A percentile compares a stretch with the other conserved stretches of the same genome.
Conservation (phyloP, 805 yeast genomes). For the Candida ponderosae region DNA sequence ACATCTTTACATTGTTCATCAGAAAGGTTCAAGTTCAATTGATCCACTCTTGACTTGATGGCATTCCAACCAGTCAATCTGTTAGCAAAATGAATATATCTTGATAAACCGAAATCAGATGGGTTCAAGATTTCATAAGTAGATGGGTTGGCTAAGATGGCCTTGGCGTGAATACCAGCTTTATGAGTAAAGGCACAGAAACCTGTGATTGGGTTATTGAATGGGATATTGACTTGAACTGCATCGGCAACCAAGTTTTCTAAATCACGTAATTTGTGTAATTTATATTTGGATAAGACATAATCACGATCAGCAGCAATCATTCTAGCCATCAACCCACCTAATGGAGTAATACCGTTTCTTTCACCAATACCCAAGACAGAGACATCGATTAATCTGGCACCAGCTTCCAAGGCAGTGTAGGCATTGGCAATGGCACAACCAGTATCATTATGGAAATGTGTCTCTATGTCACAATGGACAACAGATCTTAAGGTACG, state of each 20-base stretch:
- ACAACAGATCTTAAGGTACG: constrained; percentile 91
- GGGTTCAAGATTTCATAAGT: constrained; percentile 97
- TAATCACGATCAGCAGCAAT: constrained; percentile 97
- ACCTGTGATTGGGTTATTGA: constrained; percentile 97
- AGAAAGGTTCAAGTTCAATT: constrained; percentile 78
- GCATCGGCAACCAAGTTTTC: constrained; percentile 96
- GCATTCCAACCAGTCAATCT: constrained; percentile 99
- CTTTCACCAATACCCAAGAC: constrained; percentile 98
- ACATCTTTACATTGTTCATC: constrained; percentile 95
- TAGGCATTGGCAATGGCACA: constrained; percentile 98
- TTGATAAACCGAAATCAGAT: constrained; percentile 87
- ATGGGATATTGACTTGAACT: constrained; percentile 94
- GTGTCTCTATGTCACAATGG: constrained; percentile 95
- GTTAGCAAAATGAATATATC: constrained; percentile 97
- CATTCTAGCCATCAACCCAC: constrained; percentile 99
- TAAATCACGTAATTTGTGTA: constrained; percentile 91
- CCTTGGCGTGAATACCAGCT: constrained; percentile 99
- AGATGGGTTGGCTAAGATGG: constrained; percentile 95
- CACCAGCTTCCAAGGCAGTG: constrained; percentile 97
- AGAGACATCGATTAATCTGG: constrained; percentile 87
- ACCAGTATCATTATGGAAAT: constrained; percentile 98
- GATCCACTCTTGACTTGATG: constrained; percentile 96
- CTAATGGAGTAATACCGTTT: constrained; percentile 95
- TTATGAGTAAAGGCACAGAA: constrained; percentile 99
- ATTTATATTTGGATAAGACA: constrained; percentile 87